phyloP scores from a whole-genome alignment of 1,284 basidiomycete species.

The Macrocystidia cucumis region DNA sequence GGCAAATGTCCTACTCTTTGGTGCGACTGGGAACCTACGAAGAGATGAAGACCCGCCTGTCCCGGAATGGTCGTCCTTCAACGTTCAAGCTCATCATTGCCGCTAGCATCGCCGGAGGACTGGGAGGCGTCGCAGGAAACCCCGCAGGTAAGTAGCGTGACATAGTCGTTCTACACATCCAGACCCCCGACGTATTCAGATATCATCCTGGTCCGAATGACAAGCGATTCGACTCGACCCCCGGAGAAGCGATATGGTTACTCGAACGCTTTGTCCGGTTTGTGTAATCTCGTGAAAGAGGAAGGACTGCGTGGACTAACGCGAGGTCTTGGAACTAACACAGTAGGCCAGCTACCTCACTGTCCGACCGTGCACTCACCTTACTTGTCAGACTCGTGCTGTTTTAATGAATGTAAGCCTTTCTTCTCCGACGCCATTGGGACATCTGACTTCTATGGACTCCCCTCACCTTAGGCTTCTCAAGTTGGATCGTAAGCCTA shows the following conservation, averaged over 20 bases:
- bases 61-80: constrained; percentile 39
- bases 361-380: constrained; percentile 7
- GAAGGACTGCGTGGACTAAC: constrained; percentile 70
- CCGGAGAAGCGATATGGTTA: constrained; percentile 73
- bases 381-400: constrained; percentile 56
- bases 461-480: constrained; percentile 40
- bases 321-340: constrained; percentile 78
- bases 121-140: constrained; percentile 79
- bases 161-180: neutral
- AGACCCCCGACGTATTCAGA: constrained; percentile 27
- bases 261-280: constrained; percentile 66
- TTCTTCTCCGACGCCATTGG: constrained; percentile 7
- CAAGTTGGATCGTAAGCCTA: constrained; percentile 81
- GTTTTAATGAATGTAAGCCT: constrained; percentile 81
- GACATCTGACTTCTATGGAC: constrained; percentile 7
- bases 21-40: constrained; percentile 86
- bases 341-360: constrained; percentile 28
- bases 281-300: constrained; percentile 53
- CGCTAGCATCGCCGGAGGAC: constrained; percentile 65
- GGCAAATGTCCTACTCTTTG: constrained; percentile 91
- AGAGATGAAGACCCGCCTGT: constrained; percentile 54
- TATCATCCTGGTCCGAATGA: constrained; percentile 82
- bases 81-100: constrained; percentile 50
- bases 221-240: constrained; percentile 73
- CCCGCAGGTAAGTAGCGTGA: constrained; percentile 53